These are phyloP conservation scores for Pleurozium schreberi DNA, from an alignment of 225 moss, liverwort and hornwort species.

Conservation along the genomic window DNA sequence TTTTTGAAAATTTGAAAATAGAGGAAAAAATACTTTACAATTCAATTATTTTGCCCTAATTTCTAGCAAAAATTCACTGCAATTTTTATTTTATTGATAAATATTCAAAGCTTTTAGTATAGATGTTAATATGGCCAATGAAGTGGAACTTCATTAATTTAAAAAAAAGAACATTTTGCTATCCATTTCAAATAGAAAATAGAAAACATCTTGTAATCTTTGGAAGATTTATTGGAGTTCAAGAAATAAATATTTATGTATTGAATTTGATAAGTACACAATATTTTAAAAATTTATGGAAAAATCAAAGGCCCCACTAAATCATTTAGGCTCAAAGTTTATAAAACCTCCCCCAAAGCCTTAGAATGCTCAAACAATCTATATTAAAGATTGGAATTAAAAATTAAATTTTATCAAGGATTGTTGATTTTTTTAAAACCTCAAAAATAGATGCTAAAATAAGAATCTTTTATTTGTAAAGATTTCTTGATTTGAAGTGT, in stretches of 20 bases:
- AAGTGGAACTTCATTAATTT: no score
- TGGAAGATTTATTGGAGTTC: fast-evolving
- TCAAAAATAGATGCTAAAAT: not conserved
- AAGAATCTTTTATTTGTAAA: fast-evolving
- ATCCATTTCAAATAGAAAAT: not conserved
- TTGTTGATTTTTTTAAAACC: no score
- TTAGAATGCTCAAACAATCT: not conserved
- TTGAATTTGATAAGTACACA: not conserved
- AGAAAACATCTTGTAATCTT: not conserved
- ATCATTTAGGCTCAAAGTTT: not conserved
- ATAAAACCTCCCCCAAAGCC: no score
- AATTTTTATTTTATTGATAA: not conserved
- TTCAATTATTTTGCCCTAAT: no score
- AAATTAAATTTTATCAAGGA: fast-evolving
- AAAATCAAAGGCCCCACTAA: not conserved
- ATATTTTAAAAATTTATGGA: not conserved
- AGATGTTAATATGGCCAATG: no score
- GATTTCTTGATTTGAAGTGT: not conserved
- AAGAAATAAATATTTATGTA: no score
- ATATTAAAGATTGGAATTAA: fast-evolving
- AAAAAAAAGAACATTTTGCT: fast-evolving
- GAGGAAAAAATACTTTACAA: fast-evolving
- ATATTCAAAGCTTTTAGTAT: not conserved
- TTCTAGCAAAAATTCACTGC: fast-evolving
- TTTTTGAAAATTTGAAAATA: no score